Conservation (phyloP, 768 basidiomycete species). For the Boletales sp. region DNA sequence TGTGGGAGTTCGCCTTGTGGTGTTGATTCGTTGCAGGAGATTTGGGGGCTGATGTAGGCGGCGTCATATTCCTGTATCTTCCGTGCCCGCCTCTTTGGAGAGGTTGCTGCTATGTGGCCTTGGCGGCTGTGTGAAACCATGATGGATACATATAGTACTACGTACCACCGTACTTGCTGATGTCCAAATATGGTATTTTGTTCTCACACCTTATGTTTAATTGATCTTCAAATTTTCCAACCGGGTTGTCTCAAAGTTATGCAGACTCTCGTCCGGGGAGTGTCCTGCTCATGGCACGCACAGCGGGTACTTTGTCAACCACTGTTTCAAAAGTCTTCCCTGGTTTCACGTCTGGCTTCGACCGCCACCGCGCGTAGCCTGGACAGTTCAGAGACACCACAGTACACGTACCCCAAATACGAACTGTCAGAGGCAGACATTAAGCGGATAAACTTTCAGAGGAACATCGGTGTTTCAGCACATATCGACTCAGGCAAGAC, state of each 20-base stretch:
- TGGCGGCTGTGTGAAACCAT: slow-evolving; percentile 86
- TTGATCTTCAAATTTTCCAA: slow-evolving; percentile 4
- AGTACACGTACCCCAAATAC: slow-evolving; percentile 35
- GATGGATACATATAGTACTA: slow-evolving; percentile 49
- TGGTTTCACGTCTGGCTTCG: slow-evolving; percentile 39
- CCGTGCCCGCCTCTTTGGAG: slow-evolving; percentile 48
- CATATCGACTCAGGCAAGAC: slow-evolving; percentile 99
- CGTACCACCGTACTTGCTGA: too few relatives aligned
- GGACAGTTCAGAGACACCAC: slow-evolving; percentile 8
- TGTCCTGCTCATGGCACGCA: slow-evolving; percentile 23
- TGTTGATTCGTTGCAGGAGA: slow-evolving; percentile 48
- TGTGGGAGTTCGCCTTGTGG: slow-evolving; percentile 45
- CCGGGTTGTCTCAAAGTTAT: slow-evolving; percentile 11
- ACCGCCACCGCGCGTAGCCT: slow-evolving; percentile 33
- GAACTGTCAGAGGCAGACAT: slow-evolving; percentile 63
- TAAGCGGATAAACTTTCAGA: slow-evolving; percentile 63
- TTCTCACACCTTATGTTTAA: slow-evolving; percentile 6
- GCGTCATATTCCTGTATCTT: slow-evolving; percentile 83
- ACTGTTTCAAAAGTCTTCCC: neutral
- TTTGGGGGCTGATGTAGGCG: slow-evolving; percentile 45
- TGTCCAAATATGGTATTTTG: neutral
- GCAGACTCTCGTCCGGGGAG: slow-evolving; percentile 24
- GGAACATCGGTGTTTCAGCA: slow-evolving; percentile 95
- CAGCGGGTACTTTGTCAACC: slow-evolving; percentile 16
- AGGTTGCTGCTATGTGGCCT: slow-evolving; percentile 53